Conservation (phyloP, 768 basidiomycete species). For the Gyrodon lividus region DNA sequence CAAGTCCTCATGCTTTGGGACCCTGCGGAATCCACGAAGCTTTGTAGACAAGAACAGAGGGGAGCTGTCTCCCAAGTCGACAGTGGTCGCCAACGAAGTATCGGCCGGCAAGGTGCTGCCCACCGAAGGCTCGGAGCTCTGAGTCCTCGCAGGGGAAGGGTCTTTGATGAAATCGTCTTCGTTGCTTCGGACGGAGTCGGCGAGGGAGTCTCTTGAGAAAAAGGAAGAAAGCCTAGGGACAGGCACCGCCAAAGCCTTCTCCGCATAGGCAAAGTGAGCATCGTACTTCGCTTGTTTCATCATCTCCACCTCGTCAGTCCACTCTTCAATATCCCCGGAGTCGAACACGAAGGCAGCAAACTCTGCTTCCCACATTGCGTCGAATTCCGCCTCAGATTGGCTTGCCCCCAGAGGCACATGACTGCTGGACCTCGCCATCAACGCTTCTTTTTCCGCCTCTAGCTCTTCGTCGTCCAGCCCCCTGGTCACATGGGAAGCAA, state of each 20-base stretch:
- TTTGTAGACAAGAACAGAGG: background rate
- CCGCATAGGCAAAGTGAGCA: slow-evolving; percentile 12
- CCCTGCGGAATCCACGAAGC: slow-evolving; percentile 16
- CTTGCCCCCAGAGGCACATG: no score
- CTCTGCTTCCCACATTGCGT: slow-evolving; percentile 9
- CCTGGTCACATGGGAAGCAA: no score
- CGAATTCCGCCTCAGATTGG: background rate
- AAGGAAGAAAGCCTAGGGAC: slow-evolving; percentile 9
- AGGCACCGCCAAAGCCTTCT: slow-evolving; percentile 7
- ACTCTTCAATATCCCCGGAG: slow-evolving; percentile 12
- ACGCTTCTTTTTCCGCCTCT: no score
- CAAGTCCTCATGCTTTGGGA: slow-evolving; percentile 17
- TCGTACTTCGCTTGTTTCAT: slow-evolving; percentile 12
- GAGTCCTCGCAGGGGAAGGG: background rate
- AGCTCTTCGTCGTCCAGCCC: no score
- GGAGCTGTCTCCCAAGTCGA: slow-evolving; percentile 7
- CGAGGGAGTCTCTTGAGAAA: background rate
- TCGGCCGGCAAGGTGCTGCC: background rate
- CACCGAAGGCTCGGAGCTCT: background rate
- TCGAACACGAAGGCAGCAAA: slow-evolving; percentile 9
- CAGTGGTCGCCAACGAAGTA: slow-evolving; percentile 22
- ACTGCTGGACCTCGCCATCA: no score
- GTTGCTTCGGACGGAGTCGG: background rate
- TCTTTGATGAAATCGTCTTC: background rate
- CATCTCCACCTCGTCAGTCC: slow-evolving; percentile 14